These are phyloP conservation scores for Phytophthora hybrid DNA, from an alignment of 352 stramenopile genomes.

Conservation along the genomic window DNA sequence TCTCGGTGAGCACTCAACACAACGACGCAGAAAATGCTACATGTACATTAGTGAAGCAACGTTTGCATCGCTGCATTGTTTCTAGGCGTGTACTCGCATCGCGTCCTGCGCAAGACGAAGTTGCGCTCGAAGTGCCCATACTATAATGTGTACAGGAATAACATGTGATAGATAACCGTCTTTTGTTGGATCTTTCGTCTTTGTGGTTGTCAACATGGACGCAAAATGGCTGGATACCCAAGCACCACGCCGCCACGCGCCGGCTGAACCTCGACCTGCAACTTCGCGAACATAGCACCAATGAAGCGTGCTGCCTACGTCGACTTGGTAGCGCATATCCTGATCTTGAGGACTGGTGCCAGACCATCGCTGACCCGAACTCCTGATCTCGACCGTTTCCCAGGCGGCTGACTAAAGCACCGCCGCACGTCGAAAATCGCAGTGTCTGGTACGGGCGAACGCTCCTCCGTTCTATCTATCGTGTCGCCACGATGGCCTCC, in stretches of 20 bases:
- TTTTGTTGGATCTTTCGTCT: neutral
- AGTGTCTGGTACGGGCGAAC: neutral
- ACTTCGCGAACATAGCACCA: neutral
- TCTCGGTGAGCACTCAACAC: too few relatives aligned
- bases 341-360: neutral
- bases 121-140: too few relatives aligned
- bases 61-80: neutral
- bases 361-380: neutral
- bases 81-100: neutral
- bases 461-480: neutral
- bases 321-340: neutral
- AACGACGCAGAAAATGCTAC: too few relatives aligned
- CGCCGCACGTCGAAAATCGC: neutral
- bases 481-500: neutral
- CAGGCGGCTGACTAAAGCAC: neutral
- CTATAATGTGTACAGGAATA: too few relatives aligned
- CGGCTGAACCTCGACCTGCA: neutral
- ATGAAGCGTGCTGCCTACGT: neutral
- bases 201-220: slow-evolving; percentile 4
- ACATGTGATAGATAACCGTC: neutral
- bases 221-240: slow-evolving; percentile 16
- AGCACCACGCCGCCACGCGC: slow-evolving; percentile 6
- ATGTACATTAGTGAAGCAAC: neutral
- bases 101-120: too few relatives aligned
- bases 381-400: neutral